Evolutionary conservation across 2,329 filamentous ascomycete genomes (phyloP).

Genomic region (Hortaea werneckii): DNA sequence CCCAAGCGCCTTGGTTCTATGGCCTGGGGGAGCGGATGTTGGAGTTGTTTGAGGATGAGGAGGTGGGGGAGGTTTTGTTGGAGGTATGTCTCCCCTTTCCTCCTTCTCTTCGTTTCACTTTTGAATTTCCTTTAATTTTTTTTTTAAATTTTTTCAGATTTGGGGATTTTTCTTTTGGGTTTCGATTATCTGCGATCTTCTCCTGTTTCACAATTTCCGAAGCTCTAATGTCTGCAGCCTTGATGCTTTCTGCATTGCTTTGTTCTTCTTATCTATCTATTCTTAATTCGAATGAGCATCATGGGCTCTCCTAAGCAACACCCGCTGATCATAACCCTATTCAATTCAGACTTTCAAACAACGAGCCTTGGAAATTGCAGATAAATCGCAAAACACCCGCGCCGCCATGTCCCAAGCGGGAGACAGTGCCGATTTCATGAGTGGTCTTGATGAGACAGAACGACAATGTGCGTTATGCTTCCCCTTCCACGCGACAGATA

Average conservation of each 20-base stretch:
- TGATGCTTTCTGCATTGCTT: no score
- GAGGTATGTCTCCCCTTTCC: slow-evolving; percentile 23
- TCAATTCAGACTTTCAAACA: slow-evolving; percentile 60
- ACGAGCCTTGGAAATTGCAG: slow-evolving; percentile 69
- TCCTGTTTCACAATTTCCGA: not conserved
- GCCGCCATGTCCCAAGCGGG: slow-evolving; percentile 11
- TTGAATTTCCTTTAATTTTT: not conserved
- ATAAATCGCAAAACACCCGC: slow-evolving; percentile 79
- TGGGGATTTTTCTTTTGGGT: not conserved
- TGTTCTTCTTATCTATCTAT: no score
- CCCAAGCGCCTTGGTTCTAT: slow-evolving; percentile 81
- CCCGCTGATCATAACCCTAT: no score
- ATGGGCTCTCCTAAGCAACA: not conserved
- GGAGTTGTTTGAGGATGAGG: slow-evolving; percentile 85
- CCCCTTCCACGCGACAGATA: not conserved
- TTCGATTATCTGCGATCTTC: not conserved
- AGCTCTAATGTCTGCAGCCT: not conserved
- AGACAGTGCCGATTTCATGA: slow-evolving; percentile 68
- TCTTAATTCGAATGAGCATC: not conserved
- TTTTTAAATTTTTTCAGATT: slow-evolving; percentile 4
- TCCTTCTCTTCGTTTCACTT: not conserved
- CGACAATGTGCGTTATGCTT: slow-evolving; percentile 45
- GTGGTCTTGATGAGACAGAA: slow-evolving; percentile 85
- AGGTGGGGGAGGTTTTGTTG: slow-evolving; percentile 52
- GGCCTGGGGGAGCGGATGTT: slow-evolving; percentile 74